These are phyloP conservation scores for Agaricales sp. DNA, from an alignment of 1,284 basidiomycete species.

Conservation along the genomic window DNA sequence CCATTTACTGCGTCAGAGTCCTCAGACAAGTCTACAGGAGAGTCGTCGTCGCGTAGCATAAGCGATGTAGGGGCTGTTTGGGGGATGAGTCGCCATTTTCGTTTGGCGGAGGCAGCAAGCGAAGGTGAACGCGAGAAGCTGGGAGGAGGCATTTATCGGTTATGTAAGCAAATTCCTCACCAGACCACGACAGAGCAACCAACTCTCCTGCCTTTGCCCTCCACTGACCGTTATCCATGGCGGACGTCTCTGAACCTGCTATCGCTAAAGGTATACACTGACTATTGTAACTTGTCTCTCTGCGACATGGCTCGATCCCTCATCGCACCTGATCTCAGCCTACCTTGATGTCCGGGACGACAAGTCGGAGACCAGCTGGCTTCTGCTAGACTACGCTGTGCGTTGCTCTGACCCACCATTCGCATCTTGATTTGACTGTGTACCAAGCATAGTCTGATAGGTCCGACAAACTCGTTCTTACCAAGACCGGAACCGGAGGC, in stretches of 20 bases:
- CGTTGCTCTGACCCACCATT: slow-evolving; percentile 1
- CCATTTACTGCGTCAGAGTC: slow-evolving; percentile 40
- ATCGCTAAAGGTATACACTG: slow-evolving; percentile 59
- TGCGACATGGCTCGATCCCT: not conserved
- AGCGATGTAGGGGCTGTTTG: slow-evolving; percentile 41
- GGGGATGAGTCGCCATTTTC: slow-evolving; percentile 41
- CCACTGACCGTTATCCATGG: slow-evolving; percentile 39
- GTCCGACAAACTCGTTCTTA: slow-evolving; percentile 74
- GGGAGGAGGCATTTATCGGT: not conserved
- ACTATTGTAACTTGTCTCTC: slow-evolving; percentile 10
- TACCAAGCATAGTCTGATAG: slow-evolving; percentile 49
- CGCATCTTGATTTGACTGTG: slow-evolving; percentile 5
- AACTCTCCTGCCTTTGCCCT: not conserved
- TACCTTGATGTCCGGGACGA: slow-evolving; percentile 78
- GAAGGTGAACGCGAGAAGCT: slow-evolving; percentile 17
- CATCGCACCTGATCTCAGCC: slow-evolving; percentile 34
- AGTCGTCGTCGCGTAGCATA: slow-evolving; percentile 34
- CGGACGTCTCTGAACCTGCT: slow-evolving; percentile 69
- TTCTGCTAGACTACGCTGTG: slow-evolving; percentile 81
- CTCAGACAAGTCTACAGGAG: slow-evolving; percentile 40
- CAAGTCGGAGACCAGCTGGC: slow-evolving; percentile 79
- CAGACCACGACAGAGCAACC: no score
- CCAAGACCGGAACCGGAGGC: slow-evolving; percentile 70
- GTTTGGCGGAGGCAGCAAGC: slow-evolving; percentile 12
- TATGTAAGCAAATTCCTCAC: no score